Conservation (phyloP, 2,329 filamentous ascomycete species). For the Aspergillus ruber region DNA sequence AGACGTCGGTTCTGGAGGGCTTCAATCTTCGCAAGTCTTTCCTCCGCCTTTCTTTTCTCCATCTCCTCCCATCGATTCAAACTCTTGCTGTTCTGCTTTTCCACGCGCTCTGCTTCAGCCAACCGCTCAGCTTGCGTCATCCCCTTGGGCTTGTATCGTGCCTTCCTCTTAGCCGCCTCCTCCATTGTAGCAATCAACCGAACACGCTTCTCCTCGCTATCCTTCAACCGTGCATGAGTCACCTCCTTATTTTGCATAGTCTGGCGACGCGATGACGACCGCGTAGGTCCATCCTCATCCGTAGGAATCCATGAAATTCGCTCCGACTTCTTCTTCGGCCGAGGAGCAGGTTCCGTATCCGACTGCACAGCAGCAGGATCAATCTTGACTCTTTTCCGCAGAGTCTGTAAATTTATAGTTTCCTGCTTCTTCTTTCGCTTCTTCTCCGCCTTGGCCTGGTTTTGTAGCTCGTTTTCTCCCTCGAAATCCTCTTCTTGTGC, state of each 20-base stretch:
- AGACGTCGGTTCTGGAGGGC: slow-evolving; percentile 81
- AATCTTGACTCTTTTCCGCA: slow-evolving; percentile 69
- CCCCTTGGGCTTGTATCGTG: slow-evolving; percentile 67
- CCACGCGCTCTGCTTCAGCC: slow-evolving; percentile 72
- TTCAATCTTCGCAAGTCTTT: slow-evolving; percentile 73
- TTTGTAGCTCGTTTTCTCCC: slow-evolving; percentile 81
- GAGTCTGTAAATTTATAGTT: slow-evolving; percentile 47
- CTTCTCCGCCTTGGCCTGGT: slow-evolving; percentile 66
- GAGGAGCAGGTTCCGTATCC: slow-evolving; percentile 31
- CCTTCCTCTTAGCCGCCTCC: slow-evolving; percentile 56
- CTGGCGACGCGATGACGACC: slow-evolving; percentile 57
- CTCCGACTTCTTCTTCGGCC: slow-evolving; percentile 63
- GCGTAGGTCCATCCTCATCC: slow-evolving; percentile 53
- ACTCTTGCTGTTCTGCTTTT: slow-evolving; percentile 82
- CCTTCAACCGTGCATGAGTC: slow-evolving; percentile 43
- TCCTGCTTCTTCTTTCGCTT: slow-evolving; percentile 77
- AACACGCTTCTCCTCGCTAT: slow-evolving; percentile 43
- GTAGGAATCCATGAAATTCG: slow-evolving; percentile 64
- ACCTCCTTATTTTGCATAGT: slow-evolving; percentile 61
- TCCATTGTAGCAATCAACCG: slow-evolving; percentile 52
- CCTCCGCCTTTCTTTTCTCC: slow-evolving; percentile 80
- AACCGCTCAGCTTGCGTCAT: slow-evolving; percentile 85
- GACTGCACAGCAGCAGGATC: slow-evolving; percentile 43
- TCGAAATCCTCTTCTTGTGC: slow-evolving; percentile 62
- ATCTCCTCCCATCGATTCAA: slow-evolving; percentile 90